A percentile compares a stretch with the other conserved stretches of the same genome.
Conservation (phyloP, 139 green algal genomes). For the Coelastrella sp. region DNA sequence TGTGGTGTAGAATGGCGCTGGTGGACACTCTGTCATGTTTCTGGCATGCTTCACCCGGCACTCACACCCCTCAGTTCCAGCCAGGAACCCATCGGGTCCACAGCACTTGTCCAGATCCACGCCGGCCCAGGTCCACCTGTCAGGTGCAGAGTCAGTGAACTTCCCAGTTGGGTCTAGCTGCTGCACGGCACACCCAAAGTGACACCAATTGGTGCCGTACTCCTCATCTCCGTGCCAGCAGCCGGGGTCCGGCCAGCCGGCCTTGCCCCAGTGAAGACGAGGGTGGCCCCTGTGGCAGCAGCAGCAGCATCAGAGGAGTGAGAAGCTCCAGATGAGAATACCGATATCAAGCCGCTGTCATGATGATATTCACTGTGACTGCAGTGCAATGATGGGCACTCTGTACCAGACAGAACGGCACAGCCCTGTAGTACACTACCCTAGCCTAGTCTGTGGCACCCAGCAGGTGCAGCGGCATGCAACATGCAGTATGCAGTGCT, state of each 20-base stretch:
- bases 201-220: constrained; percentile 67
- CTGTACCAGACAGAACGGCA: no score
- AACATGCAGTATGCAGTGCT: no score
- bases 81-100: constrained; percentile 47
- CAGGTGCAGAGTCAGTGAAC: constrained; percentile 52
- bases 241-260: constrained; percentile 65
- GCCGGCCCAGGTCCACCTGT: constrained; percentile 68
- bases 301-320: neutral
- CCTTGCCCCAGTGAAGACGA: constrained; percentile 88
- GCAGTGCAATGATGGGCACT: neutral
- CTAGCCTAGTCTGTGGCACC: no score
- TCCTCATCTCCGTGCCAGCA: constrained; percentile 69
- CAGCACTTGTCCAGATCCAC: constrained; percentile 68
- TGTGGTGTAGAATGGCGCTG: constrained; percentile 63
- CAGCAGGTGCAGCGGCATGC: no score
- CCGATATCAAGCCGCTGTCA: neutral
- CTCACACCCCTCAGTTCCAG: constrained; percentile 41
- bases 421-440: no score
- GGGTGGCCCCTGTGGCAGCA: constrained; percentile 13
- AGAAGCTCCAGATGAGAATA: neutral
- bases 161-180: constrained; percentile 66
- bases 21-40: constrained; percentile 45
- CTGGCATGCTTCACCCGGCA: constrained; percentile 58
- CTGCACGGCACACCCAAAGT: constrained; percentile 68
- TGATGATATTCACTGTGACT: neutral